phyloP scores from a whole-genome alignment of 352 stramenopile species.

The Globisporangium uncinulatum region DNA sequence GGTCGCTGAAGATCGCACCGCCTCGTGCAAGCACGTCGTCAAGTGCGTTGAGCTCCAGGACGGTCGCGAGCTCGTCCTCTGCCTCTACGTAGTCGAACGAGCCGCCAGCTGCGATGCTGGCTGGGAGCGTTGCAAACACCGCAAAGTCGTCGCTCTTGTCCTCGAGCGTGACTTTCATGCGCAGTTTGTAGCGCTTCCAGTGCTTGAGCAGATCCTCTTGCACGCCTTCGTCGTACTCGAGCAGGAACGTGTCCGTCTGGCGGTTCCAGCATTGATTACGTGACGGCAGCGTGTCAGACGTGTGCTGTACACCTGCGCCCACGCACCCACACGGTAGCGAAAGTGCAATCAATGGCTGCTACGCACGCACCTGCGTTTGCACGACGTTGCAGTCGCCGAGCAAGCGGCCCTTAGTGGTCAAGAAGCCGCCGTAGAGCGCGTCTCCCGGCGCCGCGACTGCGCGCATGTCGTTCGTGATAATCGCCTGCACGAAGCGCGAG shows the following conservation, averaged over 20 bases:
- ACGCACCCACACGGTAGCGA: not conserved
- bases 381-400: constrained; percentile 76
- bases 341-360: too few species aligned
- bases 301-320: not conserved
- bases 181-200: constrained; percentile 86
- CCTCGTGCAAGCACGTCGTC: constrained; percentile 14
- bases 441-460: constrained; percentile 37
- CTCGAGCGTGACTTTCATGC: constrained; percentile 75
- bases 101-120: constrained; percentile 22
- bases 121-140: constrained; percentile 48
- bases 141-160: constrained; percentile 50
- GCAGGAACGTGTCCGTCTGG: constrained; percentile 56
- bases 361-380: constrained; percentile 32
- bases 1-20: constrained; percentile 50
- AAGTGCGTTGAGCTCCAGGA: constrained; percentile 33
- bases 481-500: constrained; percentile 68
- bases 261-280: too few species aligned
- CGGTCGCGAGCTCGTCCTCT: constrained; percentile 17
- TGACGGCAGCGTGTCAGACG: not conserved
- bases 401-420: constrained; percentile 74
- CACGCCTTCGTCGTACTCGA: constrained; percentile 67
- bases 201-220: constrained; percentile 64
- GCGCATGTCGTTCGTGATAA: constrained; percentile 86
- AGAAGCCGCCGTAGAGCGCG: constrained; percentile 71
- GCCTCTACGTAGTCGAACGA: constrained; percentile 12